Percentiles rank a stretch among this genome's conserved stretches.
phyloP scores from a whole-genome alignment of 192 early-diverging fungal species.

The Polychytrium aggregatum region DNA sequence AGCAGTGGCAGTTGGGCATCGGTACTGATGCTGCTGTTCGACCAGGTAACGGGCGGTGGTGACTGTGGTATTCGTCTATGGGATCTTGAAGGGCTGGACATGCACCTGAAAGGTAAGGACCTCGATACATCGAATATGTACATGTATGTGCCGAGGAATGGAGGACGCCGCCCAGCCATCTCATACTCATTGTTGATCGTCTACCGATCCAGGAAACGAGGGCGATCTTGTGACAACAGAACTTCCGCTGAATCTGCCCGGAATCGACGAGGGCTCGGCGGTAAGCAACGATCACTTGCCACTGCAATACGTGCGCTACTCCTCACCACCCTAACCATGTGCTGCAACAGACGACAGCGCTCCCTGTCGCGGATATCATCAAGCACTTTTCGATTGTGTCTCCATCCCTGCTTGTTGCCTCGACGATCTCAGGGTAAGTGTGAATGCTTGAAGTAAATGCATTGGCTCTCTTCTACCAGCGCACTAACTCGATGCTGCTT shows the following conservation, averaged over 20 bases:
- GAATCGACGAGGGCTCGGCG: too few relatives aligned
- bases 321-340: too few relatives aligned
- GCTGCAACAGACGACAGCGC: too few relatives aligned
- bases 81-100: slow-evolving; percentile 17
- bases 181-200: background rate
- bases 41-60: slow-evolving; percentile 59
- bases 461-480: background rate
- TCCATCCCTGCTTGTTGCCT: background rate
- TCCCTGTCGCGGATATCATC: too few relatives aligned
- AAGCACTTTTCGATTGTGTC: background rate
- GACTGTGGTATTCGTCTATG: slow-evolving; percentile 72
- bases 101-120: too few relatives aligned
- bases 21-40: background rate
- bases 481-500: background rate
- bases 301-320: too few relatives aligned
- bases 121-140: too few relatives aligned
- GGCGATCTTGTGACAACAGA: background rate
- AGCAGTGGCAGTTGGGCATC: background rate
- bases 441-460: slow-evolving; percentile 3
- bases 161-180: background rate
- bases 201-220: slow-evolving; percentile 8
- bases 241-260: too few relatives aligned
- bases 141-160: slow-evolving; percentile 5
- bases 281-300: too few relatives aligned
- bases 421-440: background rate